Evolutionary conservation across 2,329 filamentous ascomycete species (phyloP).

Genomic region (Penicillium sp.): DNA sequence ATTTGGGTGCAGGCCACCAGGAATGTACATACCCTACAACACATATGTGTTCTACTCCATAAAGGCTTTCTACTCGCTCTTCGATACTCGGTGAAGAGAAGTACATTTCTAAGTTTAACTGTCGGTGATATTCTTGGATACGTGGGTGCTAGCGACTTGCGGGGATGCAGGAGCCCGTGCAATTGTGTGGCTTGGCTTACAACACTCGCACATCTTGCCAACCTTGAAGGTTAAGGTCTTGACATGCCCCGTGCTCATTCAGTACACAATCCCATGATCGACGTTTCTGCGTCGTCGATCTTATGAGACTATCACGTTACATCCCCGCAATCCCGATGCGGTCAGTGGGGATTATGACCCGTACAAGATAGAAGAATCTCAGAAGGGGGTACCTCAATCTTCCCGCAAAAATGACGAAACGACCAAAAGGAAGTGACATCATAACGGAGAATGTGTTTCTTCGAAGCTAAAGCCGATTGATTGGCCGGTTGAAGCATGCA

Average conservation of each 20-base stretch:
- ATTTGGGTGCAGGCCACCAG: neutral
- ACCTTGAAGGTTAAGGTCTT: neutral
- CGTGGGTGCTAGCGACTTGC: neutral
- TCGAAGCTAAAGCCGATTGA: neutral
- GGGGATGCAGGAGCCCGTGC: neutral
- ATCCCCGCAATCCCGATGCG: conserved; percentile 8
- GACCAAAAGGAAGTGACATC: neutral
- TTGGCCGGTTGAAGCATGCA: neutral
- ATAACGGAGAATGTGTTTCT: neutral
- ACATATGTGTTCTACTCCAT: neutral
- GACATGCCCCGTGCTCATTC: neutral
- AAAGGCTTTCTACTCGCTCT: neutral
- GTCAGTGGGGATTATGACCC: neutral
- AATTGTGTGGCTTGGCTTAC: neutral
- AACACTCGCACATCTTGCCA: neutral
- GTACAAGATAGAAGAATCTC: neutral
- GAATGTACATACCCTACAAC: neutral
- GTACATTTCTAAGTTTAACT: neutral
- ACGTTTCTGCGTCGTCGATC: conserved; percentile 10
- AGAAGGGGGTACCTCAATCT: too few species aligned
- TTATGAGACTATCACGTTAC: neutral
- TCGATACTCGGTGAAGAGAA: neutral
- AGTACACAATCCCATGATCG: conserved; percentile 4
- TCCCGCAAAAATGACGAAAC: neutral
- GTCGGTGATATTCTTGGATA: neutral